Evolutionary conservation across 805 yeast species (phyloP).

Genomic region (Metschnikowia amazonensis): DNA sequence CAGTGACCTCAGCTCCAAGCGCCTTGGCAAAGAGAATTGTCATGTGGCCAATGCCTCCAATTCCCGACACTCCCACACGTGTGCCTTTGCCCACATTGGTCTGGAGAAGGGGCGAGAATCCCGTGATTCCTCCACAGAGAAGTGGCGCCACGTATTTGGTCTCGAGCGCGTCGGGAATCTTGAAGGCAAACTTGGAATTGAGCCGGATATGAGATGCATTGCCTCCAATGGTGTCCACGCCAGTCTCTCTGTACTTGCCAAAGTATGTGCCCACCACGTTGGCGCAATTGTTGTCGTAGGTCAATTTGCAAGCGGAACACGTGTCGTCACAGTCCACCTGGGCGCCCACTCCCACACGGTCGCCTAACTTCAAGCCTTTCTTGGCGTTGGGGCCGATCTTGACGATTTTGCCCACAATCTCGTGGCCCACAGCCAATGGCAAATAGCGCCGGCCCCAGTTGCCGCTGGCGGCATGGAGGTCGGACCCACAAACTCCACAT

Average conservation of each 20-base stretch:
- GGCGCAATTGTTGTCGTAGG: constrained; percentile 15
- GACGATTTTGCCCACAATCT: constrained; percentile 21
- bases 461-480: constrained; percentile 49
- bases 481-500: constrained; percentile 52
- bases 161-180: constrained; percentile 17
- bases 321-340: constrained; percentile 28
- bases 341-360: constrained; percentile 81
- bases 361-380: constrained; percentile 51
- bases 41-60: constrained; percentile 68
- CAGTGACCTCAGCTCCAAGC: constrained; percentile 58
- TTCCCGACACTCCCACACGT: constrained; percentile 57
- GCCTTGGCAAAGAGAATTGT: constrained; percentile 59
- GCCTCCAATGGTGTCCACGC: constrained; percentile 16
- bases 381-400: constrained; percentile 19
- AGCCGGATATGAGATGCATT: constrained; percentile 17
- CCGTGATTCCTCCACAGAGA: constrained; percentile 22
- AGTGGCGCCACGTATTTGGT: constrained; percentile 19
- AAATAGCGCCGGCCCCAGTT: constrained; percentile 43
- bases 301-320: constrained; percentile 13
- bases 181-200: constrained; percentile 18
- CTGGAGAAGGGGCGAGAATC: constrained; percentile 20
- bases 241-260: constrained; percentile 13
- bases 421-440: constrained; percentile 28
- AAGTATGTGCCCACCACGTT: constrained; percentile 14
- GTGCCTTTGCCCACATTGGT: constrained; percentile 22